These are phyloP conservation scores for Mikania micrantha DNA, from an alignment of 129 eudicot genomes.

Conservation along the genomic window DNA sequence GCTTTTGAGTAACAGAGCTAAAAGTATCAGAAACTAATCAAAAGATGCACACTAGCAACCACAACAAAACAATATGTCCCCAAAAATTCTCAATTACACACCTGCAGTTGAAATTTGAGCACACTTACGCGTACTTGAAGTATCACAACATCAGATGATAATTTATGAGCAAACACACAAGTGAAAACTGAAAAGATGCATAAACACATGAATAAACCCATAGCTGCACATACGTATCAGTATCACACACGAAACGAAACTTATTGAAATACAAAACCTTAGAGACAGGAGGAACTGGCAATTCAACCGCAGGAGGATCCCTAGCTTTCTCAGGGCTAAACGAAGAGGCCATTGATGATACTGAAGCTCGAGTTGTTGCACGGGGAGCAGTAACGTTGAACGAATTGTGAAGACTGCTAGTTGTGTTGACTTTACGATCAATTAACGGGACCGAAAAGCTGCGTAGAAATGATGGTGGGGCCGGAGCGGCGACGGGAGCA, in stretches of 20 bases:
- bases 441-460: not conserved
- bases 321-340: constrained; percentile 81
- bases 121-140: not conserved
- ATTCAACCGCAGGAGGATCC: constrained; percentile 58
- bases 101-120: not conserved
- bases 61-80: not conserved
- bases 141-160: not conserved
- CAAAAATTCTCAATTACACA: not conserved
- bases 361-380: constrained; percentile 25
- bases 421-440: not conserved
- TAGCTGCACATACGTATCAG: not conserved
- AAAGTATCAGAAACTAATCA: not conserved
- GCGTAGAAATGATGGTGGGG: not conserved
- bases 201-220: not conserved
- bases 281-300: constrained; percentile 69
- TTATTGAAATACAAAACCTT: constrained; percentile 33
- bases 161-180: not conserved
- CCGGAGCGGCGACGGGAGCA: not conserved
- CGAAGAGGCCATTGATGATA: constrained; percentile 54
- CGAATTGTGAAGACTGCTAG: not conserved
- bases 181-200: not conserved
- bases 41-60: not conserved
- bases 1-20: not conserved
- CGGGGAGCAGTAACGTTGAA: constrained; percentile 6
- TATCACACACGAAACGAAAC: not conserved